A percentile compares a stretch with the other conserved stretches of the same genome.
Evolutionary conservation across 2,329 filamentous ascomycete genomes (phyloP).

Genomic region (Aspergillus novofumigatus): DNA sequence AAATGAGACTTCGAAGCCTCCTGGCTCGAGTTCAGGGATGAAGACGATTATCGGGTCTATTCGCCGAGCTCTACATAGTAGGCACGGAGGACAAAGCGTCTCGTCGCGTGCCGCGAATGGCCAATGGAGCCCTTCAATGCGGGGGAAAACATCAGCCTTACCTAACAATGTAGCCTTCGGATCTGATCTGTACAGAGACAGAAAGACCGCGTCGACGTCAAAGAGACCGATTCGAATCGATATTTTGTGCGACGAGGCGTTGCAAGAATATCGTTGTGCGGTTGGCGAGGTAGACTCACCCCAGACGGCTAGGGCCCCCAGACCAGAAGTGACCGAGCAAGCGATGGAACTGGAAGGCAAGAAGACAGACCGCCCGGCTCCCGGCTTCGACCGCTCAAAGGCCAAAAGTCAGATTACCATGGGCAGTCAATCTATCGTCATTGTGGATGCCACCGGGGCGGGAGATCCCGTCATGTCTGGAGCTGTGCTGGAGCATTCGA

Average conservation of each 20-base stretch:
- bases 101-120: conserved; percentile 34
- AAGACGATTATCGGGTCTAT: conserved; percentile 83
- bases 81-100: conserved; percentile 34
- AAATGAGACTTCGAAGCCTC: conserved; percentile 23
- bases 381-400: conserved; percentile 26
- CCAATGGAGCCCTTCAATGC: conserved; percentile 29
- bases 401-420: conserved; percentile 58
- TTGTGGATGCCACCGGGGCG: conserved; percentile 63
- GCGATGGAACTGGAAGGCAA: neutral
- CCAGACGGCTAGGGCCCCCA: conserved; percentile 2
- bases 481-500: conserved; percentile 20
- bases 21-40: conserved; percentile 59
- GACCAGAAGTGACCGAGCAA: conserved; percentile 5
- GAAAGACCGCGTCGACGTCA: conserved; percentile 29
- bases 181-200: conserved; percentile 41
- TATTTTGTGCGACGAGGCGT: conserved; percentile 70
- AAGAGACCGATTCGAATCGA: conserved; percentile 67
- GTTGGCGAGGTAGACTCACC: conserved; percentile 40
- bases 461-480: conserved; percentile 39
- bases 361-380: neutral
- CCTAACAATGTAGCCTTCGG: conserved; percentile 44
- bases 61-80: conserved; percentile 71
- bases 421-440: conserved; percentile 87
- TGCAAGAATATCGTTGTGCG: conserved; percentile 73
- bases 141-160: conserved; percentile 39